Evolutionary conservation across 2,329 filamentous ascomycete species (phyloP).

Genomic region (Peltaster fructicola): DNA sequence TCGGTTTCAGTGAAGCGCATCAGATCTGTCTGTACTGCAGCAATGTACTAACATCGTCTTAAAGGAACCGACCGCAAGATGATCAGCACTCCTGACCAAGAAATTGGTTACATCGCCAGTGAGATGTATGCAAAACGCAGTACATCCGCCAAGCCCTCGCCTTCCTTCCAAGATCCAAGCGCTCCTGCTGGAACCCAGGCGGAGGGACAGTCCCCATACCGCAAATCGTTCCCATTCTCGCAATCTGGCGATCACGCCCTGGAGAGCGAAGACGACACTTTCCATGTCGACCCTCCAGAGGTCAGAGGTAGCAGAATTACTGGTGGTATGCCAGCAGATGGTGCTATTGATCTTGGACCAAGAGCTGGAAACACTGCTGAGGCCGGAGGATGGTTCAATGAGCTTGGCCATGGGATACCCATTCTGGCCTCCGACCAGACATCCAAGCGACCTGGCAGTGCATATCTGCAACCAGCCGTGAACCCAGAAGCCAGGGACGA

Average conservation of each 20-base stretch:
- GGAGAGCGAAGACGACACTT: conserved; percentile 37
- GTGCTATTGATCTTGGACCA: conserved; percentile 33
- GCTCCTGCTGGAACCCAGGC: conserved; percentile 19
- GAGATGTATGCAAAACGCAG: conserved; percentile 70
- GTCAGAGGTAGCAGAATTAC: conserved; percentile 26
- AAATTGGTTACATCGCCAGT: conserved; percentile 72
- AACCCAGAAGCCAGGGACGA: conserved; percentile 49
- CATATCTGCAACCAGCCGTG: conserved; percentile 61
- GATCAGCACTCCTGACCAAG: conserved; percentile 67
- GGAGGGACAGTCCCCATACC: conserved; percentile 22
- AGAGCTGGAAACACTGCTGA: conserved; percentile 27
- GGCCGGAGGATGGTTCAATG: conserved; percentile 34
- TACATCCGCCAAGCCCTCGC: conserved; percentile 42
- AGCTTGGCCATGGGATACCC: conserved; percentile 50
- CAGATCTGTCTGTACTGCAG: not conserved
- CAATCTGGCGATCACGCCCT: conserved; percentile 20
- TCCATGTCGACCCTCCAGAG: conserved; percentile 56
- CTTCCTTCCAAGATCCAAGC: conserved; percentile 16
- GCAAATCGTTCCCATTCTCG: conserved; percentile 30
- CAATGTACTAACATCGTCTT: conserved; percentile 7
- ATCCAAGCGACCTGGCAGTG: conserved; percentile 50
- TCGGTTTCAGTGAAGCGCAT: conserved; percentile 30
- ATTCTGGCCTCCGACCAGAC: conserved; percentile 84
- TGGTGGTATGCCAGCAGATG: conserved; percentile 34
- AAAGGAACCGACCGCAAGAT: conserved; percentile 46